A percentile compares a stretch with the other conserved stretches of the same genome.
Conservation (phyloP, 176 grass and related monocot species). For the Bothriochloa decipiens region DNA sequence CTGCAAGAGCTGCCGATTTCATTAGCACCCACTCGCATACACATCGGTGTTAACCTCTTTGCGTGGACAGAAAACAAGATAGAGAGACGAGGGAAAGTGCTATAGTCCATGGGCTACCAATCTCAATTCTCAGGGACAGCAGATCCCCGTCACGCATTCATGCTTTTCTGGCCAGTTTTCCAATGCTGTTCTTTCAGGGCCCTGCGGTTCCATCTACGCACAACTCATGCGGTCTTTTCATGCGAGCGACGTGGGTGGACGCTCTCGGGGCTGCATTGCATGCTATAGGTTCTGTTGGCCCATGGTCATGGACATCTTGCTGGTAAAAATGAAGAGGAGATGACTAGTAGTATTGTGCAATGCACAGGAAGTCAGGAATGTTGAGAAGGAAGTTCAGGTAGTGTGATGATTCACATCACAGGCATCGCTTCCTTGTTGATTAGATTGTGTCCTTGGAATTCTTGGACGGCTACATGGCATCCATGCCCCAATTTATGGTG, state of each 20-base stretch:
- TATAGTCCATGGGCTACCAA: constrained; percentile 32
- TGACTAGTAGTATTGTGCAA: not conserved
- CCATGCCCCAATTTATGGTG: constrained; percentile 36
- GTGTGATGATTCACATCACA: not conserved
- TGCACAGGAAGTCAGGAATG: not conserved
- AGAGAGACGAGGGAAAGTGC: constrained; percentile 2
- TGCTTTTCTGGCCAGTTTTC: constrained; percentile 21
- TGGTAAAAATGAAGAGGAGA: not conserved
- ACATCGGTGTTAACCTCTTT: not conserved
- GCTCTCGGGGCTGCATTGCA: not conserved
- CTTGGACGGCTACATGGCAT: constrained; percentile 30
- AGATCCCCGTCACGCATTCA: constrained; percentile 7
- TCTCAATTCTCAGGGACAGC: constrained; percentile 11
- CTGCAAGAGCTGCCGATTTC: constrained; percentile 26
- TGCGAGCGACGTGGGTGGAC: constrained; percentile 13
- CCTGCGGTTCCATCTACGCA: not conserved
- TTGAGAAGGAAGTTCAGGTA: constrained; percentile 12
- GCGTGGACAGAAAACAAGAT: constrained; percentile 37
- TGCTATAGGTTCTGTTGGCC: not conserved
- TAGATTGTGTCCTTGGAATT: constrained; percentile 36
- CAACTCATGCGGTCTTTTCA: constrained; percentile 18
- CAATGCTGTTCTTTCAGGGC: not conserved
- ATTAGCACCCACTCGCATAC: constrained; percentile 8
- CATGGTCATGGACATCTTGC: constrained; percentile 10
- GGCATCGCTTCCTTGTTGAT: constrained; percentile 27